phyloP scores from a whole-genome alignment of 1,139 yeast species.

The Kazachstania sp. region DNA sequence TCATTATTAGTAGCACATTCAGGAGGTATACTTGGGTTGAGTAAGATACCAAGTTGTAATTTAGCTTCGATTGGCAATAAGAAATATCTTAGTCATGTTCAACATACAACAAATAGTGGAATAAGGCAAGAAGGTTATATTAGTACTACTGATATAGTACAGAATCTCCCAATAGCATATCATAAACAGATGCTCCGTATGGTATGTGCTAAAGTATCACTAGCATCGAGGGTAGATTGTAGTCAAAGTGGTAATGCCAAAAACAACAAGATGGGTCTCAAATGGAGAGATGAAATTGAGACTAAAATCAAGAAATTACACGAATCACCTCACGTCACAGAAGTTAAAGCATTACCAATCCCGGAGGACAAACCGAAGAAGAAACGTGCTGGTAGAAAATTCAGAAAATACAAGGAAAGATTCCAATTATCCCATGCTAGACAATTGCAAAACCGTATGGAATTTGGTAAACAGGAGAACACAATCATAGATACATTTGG shows the following conservation, averaged over 20 bases:
- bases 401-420: constrained; percentile 72
- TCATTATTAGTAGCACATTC: constrained; percentile 63
- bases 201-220: constrained; percentile 65
- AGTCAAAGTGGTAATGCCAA: constrained; percentile 24
- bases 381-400: constrained; percentile 78
- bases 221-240: constrained; percentile 77
- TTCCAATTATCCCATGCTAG: constrained; percentile 74
- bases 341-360: constrained; percentile 69
- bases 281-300: constrained; percentile 52
- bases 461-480: constrained; percentile 68
- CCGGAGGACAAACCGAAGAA: constrained; percentile 75
- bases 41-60: constrained; percentile 75
- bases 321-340: constrained; percentile 66
- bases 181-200: constrained; percentile 69
- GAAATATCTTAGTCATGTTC: constrained; percentile 37
- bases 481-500: constrained; percentile 58
- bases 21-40: constrained; percentile 65
- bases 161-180: constrained; percentile 45
- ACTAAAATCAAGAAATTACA: constrained; percentile 61
- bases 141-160: constrained; percentile 46
- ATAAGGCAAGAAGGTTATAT: constrained; percentile 60
- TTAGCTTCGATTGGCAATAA: constrained; percentile 69
- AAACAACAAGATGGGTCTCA: constrained; percentile 49
- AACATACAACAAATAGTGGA: constrained; percentile 39
- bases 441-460: constrained; percentile 76